A percentile compares a stretch with the other conserved stretches of the same genome.
These are phyloP conservation scores for Boletus pseudo-olivaceus DNA, from an alignment of 768 basidiomycete species.

Conservation along the genomic window DNA sequence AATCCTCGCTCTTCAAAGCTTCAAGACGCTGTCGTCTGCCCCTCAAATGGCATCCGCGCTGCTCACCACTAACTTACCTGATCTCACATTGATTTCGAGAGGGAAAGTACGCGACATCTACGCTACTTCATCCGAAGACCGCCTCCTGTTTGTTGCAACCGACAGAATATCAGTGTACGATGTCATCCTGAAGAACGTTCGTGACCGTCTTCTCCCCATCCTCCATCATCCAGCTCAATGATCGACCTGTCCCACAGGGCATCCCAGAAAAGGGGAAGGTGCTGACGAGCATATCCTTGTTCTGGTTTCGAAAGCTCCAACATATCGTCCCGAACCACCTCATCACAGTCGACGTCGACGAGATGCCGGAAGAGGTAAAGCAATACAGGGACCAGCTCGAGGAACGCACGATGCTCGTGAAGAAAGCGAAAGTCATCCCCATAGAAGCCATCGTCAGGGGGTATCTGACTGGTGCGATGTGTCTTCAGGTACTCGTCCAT, in stretches of 20 bases:
- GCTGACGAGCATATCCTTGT: conserved; percentile 85
- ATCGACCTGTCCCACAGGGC: conserved; percentile 49
- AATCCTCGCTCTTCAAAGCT: neutral
- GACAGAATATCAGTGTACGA: conserved; percentile 98
- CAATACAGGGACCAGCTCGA: conserved; percentile 74
- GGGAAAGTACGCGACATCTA: conserved; percentile 99
- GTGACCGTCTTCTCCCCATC: conserved; percentile 29
- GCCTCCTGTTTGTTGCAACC: conserved; percentile 88
- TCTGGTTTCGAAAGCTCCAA: conserved; percentile 88
- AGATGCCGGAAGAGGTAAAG: conserved; percentile 79
- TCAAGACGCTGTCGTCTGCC: neutral
- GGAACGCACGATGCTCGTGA: conserved; percentile 88
- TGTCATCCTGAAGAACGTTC: conserved; percentile 88
- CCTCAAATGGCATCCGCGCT: conserved; percentile 36
- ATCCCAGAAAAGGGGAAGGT: conserved; percentile 92
- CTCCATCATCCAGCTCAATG: neutral
- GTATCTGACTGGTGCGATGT: conserved; percentile 81
- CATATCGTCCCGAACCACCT: conserved; percentile 88
- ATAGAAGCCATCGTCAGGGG: conserved; percentile 96
- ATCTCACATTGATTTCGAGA: conserved; percentile 68
- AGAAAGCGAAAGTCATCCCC: conserved; percentile 82
- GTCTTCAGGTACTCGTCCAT: neutral
- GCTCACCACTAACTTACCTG: conserved; percentile 54
- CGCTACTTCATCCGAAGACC: conserved; percentile 60
- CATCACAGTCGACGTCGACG: conserved; percentile 67